These are phyloP conservation scores for Russula sp. DNA, from an alignment of 768 basidiomycete genomes.

Conservation along the genomic window DNA sequence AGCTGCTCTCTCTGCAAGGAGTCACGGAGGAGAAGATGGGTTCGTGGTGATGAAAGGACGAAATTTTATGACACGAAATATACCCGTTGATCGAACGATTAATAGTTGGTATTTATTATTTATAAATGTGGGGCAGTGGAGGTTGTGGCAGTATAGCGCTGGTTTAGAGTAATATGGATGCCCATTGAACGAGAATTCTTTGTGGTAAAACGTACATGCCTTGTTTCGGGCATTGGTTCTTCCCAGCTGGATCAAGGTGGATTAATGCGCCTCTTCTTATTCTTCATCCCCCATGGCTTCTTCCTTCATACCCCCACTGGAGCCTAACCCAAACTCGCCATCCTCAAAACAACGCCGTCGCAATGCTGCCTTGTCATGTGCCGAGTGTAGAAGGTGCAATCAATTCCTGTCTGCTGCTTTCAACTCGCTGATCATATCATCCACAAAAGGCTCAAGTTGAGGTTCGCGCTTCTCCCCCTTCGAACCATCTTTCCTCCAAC, in stretches of 20 bases:
- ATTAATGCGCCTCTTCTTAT: constrained; percentile 15
- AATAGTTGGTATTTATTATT: no score
- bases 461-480: constrained; percentile 35
- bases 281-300: constrained; percentile 22
- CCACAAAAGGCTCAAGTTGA: constrained; percentile 51
- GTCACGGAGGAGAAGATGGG: neutral
- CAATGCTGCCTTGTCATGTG: constrained; percentile 51
- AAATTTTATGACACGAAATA: neutral
- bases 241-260: constrained; percentile 17
- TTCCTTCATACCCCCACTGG: constrained; percentile 14
- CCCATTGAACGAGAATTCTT: no score
- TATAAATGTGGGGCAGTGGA: no score
- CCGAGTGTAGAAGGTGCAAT: constrained; percentile 58
- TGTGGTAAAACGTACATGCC: neutral
- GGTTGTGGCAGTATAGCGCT: no score
- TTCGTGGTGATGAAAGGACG: constrained; percentile 4
- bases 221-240: constrained; percentile 17
- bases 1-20: neutral
- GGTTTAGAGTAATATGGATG: no score
- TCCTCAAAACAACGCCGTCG: constrained; percentile 27
- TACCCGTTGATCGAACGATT: neutral
- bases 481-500: neutral
- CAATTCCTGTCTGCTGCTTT: constrained; percentile 1
- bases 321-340: constrained; percentile 11
- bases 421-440: constrained; percentile 18